Base-by-base conservation (phyloP, 495 filamentous ascomycete genomes). In the Halenospora varia region DNA sequence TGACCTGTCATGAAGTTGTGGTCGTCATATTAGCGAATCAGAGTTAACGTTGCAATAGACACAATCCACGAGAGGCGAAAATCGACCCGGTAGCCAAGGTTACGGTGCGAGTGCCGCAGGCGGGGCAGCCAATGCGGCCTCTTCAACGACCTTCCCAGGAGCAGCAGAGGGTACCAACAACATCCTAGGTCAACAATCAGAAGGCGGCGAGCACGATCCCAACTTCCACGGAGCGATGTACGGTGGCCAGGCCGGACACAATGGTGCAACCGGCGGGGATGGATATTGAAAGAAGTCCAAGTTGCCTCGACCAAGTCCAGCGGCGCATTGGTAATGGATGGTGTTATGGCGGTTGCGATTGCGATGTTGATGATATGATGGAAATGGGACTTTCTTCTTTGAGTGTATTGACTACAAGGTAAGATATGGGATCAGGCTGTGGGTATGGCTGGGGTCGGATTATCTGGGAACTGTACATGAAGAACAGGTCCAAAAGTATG, bases 51-150 rank as follows among this genome's bases (percentile, higher is more conserved):
- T 41, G 49, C 40, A 54, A 55, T 71, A 91, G 83, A 87, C 87
- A 29, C 88, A 90, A 75, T 87, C 88, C 29, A 86, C 88, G 62
- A 78, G 88, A 64, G 84, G 85, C 49, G 88, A 92, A 35, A 82
- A 82, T 62, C 78, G 86, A 56, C 87, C 88, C 46, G 75, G 75
- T 46, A 88, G 87, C 71, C 87, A 88, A 66, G 86, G 85, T 17
- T 89, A 87, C 63, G 81, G 78, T 13, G 71, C 75, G 23, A 73
- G 75, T 18, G 79, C 80, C 13, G 4, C 59, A 51, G 48, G 51
- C 18, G 55, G 50, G 48, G 75, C 74, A 50, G 70, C 71, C 42
- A 75, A 77, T 57, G 72, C 77, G 23, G 76, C 78, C 50, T 68
- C 75, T 4, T 71, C 75, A 46, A 72, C 73, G 25, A 57, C 64